These are phyloP conservation scores for Candolleomyces eurysporus DNA, from an alignment of 768 basidiomycete species.

Conservation along the genomic window DNA sequence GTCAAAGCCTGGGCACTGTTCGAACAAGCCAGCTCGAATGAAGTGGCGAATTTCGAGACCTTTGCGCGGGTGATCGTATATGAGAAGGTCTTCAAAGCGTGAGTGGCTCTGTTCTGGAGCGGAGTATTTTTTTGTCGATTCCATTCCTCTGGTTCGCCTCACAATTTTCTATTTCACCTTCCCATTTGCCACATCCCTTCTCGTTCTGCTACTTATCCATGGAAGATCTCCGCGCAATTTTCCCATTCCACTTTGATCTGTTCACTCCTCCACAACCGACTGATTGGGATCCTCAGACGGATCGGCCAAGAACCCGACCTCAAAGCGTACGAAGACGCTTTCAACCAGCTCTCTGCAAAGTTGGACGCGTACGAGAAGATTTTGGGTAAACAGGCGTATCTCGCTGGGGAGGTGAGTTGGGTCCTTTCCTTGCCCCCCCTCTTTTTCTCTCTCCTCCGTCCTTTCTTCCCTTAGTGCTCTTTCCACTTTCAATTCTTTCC, in stretches of 20 bases:
- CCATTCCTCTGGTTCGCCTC: not conserved
- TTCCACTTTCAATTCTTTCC: too few relatives aligned
- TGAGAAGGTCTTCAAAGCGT: slow-evolving; percentile 51
- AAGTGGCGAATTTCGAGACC: slow-evolving; percentile 43
- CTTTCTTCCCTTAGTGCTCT: too few relatives aligned
- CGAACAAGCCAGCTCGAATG: slow-evolving; percentile 42
- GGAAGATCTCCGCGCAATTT: not conserved
- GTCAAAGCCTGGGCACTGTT: slow-evolving; percentile 32
- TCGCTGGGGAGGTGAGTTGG: slow-evolving; percentile 39
- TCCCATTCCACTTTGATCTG: too few relatives aligned
- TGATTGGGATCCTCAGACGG: not conserved
- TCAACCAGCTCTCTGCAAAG: slow-evolving; percentile 26
- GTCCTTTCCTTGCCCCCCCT: not conserved
- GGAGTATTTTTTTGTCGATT: not conserved
- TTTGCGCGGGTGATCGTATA: slow-evolving; percentile 27
- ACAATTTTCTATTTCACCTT: not conserved
- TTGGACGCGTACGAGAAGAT: slow-evolving; percentile 47
- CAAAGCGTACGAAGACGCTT: slow-evolving; percentile 17
- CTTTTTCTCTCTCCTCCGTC: not conserved
- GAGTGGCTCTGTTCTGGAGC: slow-evolving; percentile 11
- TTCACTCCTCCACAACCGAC: too few relatives aligned
- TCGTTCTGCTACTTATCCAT: too few relatives aligned
- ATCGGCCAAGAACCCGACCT: slow-evolving; percentile 21
- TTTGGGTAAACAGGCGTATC: slow-evolving; percentile 43
- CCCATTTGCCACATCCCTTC: not conserved